Percentiles rank a stretch among this genome's conserved stretches.
These are phyloP conservation scores for Letharia columbiana DNA, from an alignment of 495 filamentous ascomycete genomes.

Conservation along the genomic window DNA sequence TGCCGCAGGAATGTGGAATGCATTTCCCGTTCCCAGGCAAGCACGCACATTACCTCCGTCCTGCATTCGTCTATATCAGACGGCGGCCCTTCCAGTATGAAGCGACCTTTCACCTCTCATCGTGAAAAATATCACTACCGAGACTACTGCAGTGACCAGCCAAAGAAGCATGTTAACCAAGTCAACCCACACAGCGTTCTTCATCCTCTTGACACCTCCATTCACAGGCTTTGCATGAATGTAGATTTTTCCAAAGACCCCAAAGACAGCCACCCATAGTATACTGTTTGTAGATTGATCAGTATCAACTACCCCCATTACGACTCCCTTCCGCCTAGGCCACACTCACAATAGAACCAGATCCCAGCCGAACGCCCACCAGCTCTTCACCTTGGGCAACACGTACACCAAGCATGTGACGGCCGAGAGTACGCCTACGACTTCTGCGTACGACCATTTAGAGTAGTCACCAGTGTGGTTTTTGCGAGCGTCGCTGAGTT, in stretches of 20 bases:
- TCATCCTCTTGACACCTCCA: conserved; percentile 59
- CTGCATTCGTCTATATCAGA: conserved; percentile 16
- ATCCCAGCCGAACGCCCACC: conserved; percentile 58
- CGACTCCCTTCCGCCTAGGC: background rate
- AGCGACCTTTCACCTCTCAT: conserved; percentile 21
- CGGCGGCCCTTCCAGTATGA: conserved; percentile 24
- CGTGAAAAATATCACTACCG: conserved; percentile 31
- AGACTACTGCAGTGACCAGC: conserved; percentile 47
- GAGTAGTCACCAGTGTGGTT: conserved; percentile 43
- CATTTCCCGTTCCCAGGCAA: background rate
- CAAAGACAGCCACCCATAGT: conserved; percentile 74
- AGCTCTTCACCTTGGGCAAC: conserved; percentile 52
- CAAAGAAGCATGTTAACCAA: conserved; percentile 64
- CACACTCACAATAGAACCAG: conserved; percentile 46
- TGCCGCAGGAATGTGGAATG: conserved; percentile 1
- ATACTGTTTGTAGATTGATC: conserved; percentile 30
- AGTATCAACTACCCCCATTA: conserved; percentile 8
- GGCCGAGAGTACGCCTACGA: conserved; percentile 52
- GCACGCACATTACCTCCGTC: background rate
- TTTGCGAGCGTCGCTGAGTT: conserved; percentile 53
- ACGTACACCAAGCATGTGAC: conserved; percentile 53
- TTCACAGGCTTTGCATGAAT: conserved; percentile 57
- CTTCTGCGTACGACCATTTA: conserved; percentile 72
- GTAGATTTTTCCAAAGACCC: conserved; percentile 72
- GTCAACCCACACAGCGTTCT: conserved; percentile 80